Evolutionary conservation across 2,329 filamentous ascomycete genomes (phyloP), one percentile per base, ranked within the genome.

Genomic region (Zymoseptoria ardabiliae): DNA sequence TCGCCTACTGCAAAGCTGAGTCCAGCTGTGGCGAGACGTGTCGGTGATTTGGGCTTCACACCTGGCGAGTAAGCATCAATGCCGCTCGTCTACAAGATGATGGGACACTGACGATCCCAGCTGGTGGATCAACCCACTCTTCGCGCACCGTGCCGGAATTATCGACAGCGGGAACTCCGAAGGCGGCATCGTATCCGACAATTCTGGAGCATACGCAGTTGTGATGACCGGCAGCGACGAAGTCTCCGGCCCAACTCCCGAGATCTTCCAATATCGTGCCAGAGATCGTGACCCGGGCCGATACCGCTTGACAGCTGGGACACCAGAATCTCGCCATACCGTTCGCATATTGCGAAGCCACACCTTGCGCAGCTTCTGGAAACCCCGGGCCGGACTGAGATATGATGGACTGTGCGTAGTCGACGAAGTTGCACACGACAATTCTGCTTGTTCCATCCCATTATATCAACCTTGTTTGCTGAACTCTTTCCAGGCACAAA

Each of bases 71-170:
- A 61, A 68, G 76, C 73, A 0, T 20, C 2, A 8, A n/a, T 28
- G 3, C 35, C 53, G 25, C 21, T 50, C 25, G 49, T 41, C n/a
- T 57, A 45, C 11, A 17, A 6, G 35, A 17, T 41, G 11, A 13
- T 17, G 11, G 11, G 35, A 41, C 35, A 41, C 52, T 55, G 13
- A 45, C 48, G 10, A 10, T 48, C 19, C 20, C 50, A 80, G 78
- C 25, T 81, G 78, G 78, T 81, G 78, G 78, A 77, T 81, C 62
- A 78, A 74, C 55, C 63, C 75, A 22, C 66, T 79, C 13, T 79
- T 79, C 60, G 78, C 78, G 6, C 74, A 76, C 50, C 73, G 75
- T 30, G 77, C 73, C 53, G 78, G 78, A 50, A 79, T 81, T 53
- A 78, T 80, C 59, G 76, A 79, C 58, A 68, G 72, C 28, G 70